Conservation (phyloP, 176 grass and related monocot genomes). For the Rhynchospora tenuis region DNA sequence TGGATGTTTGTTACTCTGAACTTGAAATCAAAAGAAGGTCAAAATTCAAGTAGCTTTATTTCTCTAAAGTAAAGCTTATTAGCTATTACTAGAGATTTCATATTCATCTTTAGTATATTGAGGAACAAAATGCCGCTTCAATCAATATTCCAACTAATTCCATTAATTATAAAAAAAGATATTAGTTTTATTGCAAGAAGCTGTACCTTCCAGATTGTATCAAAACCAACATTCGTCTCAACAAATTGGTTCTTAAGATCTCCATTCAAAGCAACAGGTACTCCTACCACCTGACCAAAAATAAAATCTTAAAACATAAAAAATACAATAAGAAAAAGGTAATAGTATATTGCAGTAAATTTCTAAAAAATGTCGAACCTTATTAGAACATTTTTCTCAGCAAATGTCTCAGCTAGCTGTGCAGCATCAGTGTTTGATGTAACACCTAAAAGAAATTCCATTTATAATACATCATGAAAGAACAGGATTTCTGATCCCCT, state of each 20-base stretch:
- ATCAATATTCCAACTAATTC: too few species aligned
- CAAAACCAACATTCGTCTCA: conserved; percentile 92
- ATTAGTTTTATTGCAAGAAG: too few species aligned
- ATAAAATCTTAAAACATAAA: not conserved
- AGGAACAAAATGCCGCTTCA: not conserved
- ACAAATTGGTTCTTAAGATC: conserved; percentile 99
- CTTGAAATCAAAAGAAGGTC: not conserved
- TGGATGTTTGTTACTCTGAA: not conserved
- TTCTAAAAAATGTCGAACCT: conserved; percentile 35
- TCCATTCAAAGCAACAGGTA: conserved; percentile 98
- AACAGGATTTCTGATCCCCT: not conserved
- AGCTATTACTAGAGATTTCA: not conserved
- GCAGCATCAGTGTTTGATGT: conserved; percentile 97
- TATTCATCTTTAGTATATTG: not conserved
- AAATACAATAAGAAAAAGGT: not conserved
- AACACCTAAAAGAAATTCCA: conserved; percentile 58
- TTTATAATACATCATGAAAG: not conserved
- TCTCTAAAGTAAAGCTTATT: too few species aligned
- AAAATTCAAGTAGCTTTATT: too few species aligned
- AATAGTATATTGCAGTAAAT: not conserved
- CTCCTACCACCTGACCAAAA: conserved; percentile 71
- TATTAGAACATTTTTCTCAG: conserved; percentile 82
- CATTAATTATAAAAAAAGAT: too few species aligned
- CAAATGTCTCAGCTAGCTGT: conserved; percentile 97
- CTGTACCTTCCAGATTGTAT: conserved; percentile 95